Evolutionary conservation across 2,329 filamentous ascomycete genomes (phyloP).

Genomic region (Rasamsonia emersonii): DNA sequence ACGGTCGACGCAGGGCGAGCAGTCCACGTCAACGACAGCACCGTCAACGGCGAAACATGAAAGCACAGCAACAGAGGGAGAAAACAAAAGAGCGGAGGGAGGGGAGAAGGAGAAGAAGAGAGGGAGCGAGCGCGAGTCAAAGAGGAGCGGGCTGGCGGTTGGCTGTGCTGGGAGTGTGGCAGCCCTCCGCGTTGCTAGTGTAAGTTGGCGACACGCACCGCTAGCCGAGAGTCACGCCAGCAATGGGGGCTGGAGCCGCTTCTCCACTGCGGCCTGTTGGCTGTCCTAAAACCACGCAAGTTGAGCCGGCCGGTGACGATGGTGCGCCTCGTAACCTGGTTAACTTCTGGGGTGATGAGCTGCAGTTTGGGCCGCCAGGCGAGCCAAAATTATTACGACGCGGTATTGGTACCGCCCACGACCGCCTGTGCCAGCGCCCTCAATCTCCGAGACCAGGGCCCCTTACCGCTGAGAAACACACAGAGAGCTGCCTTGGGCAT

Average conservation of each 20-base stretch:
- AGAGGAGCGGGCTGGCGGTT: conserved; percentile 8
- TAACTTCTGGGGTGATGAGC: too few species aligned
- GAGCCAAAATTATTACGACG: too few species aligned
- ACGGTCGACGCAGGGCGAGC: conserved; percentile 18
- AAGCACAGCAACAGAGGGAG: conserved; percentile 2
- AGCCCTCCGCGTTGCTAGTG: too few species aligned
- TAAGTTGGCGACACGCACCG: conserved; percentile 7
- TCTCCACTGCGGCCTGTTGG: conserved; percentile 7
- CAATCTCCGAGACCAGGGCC: too few species aligned
- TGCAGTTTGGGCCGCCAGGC: too few species aligned
- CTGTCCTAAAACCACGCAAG: conserved; percentile 3
- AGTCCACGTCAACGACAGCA: conserved; percentile 23
- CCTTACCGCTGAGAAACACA: too few species aligned
- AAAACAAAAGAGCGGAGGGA: conserved; percentile 5
- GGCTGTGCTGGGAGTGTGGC: too few species aligned
- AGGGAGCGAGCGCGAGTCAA: conserved; percentile 13
- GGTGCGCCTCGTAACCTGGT: too few species aligned
- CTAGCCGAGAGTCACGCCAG: conserved; percentile 1
- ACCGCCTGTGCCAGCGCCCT: too few species aligned
- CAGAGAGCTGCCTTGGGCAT: too few species aligned
- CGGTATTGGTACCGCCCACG: too few species aligned
- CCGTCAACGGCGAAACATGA: conserved; percentile 15
- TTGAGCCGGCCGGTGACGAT: too few species aligned
- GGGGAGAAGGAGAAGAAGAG: conserved; percentile 5
- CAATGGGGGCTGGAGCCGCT: conserved; percentile 4